phyloP scores from a whole-genome alignment of 1,284 basidiomycete genomes.

The Microbotryomycetes sp. region DNA sequence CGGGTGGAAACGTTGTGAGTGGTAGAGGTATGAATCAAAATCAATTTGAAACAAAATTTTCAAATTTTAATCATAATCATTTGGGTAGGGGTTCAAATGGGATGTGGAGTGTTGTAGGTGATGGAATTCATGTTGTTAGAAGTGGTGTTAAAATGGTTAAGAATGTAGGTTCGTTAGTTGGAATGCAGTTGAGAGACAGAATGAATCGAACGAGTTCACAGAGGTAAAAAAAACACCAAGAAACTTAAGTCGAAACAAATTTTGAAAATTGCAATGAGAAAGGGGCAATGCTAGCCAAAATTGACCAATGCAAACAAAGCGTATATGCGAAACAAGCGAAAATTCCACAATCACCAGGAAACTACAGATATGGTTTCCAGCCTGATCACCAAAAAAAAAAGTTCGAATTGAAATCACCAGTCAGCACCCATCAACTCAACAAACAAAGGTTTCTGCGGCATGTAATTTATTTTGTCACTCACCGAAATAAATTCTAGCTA shows the following conservation, averaged over 20 bases:
- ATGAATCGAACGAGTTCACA: not conserved
- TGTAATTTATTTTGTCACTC: slow-evolving; percentile 19
- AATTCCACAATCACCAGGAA: too few relatives aligned
- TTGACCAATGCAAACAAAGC: not conserved
- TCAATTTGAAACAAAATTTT: too few relatives aligned
- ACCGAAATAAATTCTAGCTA: slow-evolving; percentile 64
- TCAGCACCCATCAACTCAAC: too few relatives aligned
- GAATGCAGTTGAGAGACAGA: not conserved
- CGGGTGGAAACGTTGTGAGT: slow-evolving; percentile 49
- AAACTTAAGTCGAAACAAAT: too few relatives aligned
- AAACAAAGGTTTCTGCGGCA: too few relatives aligned
- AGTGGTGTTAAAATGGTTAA: not conserved
- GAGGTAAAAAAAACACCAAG: too few relatives aligned
- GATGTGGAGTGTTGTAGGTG: not conserved
- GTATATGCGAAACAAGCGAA: not conserved
- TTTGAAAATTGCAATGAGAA: too few relatives aligned
- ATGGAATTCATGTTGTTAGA: not conserved
- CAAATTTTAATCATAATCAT: too few relatives aligned
- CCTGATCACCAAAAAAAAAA: not conserved
- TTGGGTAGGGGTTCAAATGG: too few relatives aligned
- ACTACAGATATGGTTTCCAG: not conserved
- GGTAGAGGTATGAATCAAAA: not conserved
- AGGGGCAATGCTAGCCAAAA: too few relatives aligned
- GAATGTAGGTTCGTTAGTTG: not conserved
- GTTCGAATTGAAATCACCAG: too few relatives aligned